A percentile compares a stretch with the other conserved stretches of the same genome.
Conservation (phyloP, 129 eudicot genomes). For the Daucus carota region DH1_v3.0 NC_030382.2:52173501-52174000, state of each 20-base stretch:
- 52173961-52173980: slow-evolving; percentile 37
- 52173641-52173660: background rate
- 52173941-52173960: slow-evolving; percentile 11
- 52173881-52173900: background rate
- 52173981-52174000: slow-evolving; percentile 37
- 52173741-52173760: background rate
- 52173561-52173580: background rate
- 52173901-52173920: background rate
- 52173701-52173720: background rate
- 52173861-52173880: slow-evolving; percentile 1
- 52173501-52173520: background rate
- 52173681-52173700: background rate
- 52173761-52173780: slow-evolving; percentile 76
- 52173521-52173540: background rate
- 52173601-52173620: background rate
- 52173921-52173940: slow-evolving; percentile 8
- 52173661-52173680: background rate
- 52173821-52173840: slow-evolving; percentile 45
- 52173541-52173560: background rate
- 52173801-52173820: slow-evolving; percentile 95
- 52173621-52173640: background rate
- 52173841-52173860: background rate
- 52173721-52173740: background rate
- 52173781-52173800: slow-evolving; percentile 62
- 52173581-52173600: background rate